Evolutionary conservation across 176 grass and related monocot species (phyloP).

Genomic region (Metroxylon sagu): DNA sequence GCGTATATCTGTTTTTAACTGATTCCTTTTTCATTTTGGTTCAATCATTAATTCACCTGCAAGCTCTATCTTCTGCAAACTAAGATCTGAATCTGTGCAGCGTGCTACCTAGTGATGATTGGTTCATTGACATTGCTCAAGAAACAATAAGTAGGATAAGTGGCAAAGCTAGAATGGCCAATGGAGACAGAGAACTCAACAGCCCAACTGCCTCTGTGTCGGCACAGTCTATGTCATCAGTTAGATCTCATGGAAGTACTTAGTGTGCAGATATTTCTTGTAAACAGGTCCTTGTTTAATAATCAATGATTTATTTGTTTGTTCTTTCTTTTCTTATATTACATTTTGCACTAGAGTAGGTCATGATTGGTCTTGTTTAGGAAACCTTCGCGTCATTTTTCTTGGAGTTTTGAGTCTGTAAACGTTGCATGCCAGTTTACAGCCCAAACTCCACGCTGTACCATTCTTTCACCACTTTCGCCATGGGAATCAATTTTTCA

Average conservation of each 20-base stretch:
- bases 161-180: conserved; percentile 49
- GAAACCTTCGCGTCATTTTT: not conserved
- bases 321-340: not conserved
- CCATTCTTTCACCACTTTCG: conserved; percentile 9
- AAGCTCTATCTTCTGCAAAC: not conserved
- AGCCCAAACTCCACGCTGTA: conserved; percentile 6
- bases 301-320: conserved; percentile 6
- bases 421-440: not conserved
- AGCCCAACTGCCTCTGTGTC: conserved; percentile 89
- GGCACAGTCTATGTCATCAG: conserved; percentile 76
- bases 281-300: conserved; percentile 13
- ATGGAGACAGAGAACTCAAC: conserved; percentile 68
- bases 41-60: not conserved
- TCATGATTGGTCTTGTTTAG: not conserved
- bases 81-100: conserved; percentile 28
- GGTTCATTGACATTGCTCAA: conserved; percentile 81
- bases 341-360: conserved; percentile 1
- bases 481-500: too few relatives aligned
- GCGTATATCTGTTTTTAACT: too few relatives aligned
- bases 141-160: conserved; percentile 61
- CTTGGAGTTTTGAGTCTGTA: conserved; percentile 5
- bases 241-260: conserved; percentile 61
- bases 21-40: too few relatives aligned
- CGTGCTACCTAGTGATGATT: conserved; percentile 61
- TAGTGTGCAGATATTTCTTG: conserved; percentile 29